Evolutionary conservation across 306 rosid species (phyloP).

Genomic region (Fagus sylvatica): DNA sequence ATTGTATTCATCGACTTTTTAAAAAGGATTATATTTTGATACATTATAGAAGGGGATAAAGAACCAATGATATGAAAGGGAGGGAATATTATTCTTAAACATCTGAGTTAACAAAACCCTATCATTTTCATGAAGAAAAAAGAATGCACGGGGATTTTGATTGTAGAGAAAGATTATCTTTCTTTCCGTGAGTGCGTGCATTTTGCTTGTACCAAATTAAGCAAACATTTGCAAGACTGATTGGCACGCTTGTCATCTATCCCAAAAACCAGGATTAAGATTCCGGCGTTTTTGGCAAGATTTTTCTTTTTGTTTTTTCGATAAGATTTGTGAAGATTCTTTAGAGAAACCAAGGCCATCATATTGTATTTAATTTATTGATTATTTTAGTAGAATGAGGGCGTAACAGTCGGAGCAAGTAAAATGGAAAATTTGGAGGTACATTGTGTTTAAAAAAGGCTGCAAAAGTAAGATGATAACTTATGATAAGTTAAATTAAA

Average conservation of each 20-base stretch:
- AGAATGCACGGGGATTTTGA: not conserved
- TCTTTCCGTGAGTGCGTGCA: no score
- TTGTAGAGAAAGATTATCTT: not conserved
- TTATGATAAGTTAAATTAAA: not conserved
- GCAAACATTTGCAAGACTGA: not conserved
- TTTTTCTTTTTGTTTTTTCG: not conserved
- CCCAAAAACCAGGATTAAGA: not conserved
- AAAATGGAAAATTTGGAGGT: not conserved
- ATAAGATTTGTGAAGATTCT: not conserved
- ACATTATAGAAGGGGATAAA: no score
- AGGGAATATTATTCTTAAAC: no score
- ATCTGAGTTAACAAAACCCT: no score
- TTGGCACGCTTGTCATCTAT: not conserved
- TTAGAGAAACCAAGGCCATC: not conserved
- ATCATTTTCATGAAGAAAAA: no score
- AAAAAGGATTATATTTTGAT: no score
- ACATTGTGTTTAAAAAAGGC: not conserved
- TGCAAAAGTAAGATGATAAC: not conserved
- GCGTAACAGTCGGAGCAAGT: not conserved
- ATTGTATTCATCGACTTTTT: no score
- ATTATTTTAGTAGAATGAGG: not conserved
- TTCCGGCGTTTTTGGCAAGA: not conserved
- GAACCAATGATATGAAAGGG: no score
- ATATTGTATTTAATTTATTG: not conserved
- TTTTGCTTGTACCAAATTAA: not conserved